These are phyloP conservation scores for Fraxinus quadrangulata DNA, from an alignment of 257 asterid genomes.

Conservation along the genomic window DNA sequence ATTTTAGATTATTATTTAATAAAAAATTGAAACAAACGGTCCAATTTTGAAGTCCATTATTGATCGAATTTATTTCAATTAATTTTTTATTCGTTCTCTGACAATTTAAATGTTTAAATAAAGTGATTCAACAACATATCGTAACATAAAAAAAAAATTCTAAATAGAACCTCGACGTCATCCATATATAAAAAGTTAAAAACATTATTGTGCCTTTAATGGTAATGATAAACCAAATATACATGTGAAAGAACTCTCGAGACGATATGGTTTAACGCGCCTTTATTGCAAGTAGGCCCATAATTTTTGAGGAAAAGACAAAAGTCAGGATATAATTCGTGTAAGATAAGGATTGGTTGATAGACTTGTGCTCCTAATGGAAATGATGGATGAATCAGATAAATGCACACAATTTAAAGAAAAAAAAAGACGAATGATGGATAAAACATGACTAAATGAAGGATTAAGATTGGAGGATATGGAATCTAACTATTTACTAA, in stretches of 20 bases:
- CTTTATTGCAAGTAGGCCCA: neutral
- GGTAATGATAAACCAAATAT: neutral
- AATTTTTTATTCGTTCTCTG: no score
- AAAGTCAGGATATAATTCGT: slow-evolving; percentile 21
- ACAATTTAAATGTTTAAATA: no score
- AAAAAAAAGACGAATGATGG: slow-evolving; percentile 25
- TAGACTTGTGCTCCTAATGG: slow-evolving; percentile 18
- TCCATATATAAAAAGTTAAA: neutral
- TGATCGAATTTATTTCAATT: neutral
- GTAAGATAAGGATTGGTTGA: slow-evolving; percentile 17
- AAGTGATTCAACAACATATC: no score
- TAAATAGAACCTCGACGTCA: neutral
- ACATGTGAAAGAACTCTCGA: neutral
- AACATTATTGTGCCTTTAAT: neutral
- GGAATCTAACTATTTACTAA: slow-evolving; percentile 21
- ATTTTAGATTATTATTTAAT: no score
- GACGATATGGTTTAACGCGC: neutral
- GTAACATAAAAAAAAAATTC: no score
- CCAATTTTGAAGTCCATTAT: neutral
- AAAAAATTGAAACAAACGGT: neutral
- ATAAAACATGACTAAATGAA: slow-evolving; percentile 8
- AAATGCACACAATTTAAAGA: neutral
- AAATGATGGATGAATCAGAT: neutral
- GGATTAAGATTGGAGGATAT: slow-evolving; percentile 4
- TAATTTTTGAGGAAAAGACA: slow-evolving; percentile 16